Percentiles rank a stretch among this genome's conserved stretches.
Evolutionary conservation across 768 basidiomycete genomes (phyloP).

Genomic region (Panaeolus papilionaceus): DNA sequence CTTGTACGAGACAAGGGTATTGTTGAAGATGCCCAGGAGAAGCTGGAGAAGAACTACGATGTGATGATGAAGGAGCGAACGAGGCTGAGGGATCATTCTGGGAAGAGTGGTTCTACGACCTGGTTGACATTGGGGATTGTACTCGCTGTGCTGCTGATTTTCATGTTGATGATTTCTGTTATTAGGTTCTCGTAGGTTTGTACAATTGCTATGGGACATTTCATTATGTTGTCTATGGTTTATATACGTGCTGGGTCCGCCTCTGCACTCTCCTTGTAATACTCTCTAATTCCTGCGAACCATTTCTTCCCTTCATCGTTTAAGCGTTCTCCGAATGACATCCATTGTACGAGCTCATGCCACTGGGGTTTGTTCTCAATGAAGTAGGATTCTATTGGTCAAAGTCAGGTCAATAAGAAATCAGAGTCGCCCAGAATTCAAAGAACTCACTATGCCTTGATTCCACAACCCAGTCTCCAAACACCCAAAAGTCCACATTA

Average conservation of each 20-base stretch:
- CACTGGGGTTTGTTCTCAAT: not conserved
- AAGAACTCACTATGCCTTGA: not conserved
- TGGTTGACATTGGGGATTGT: slow-evolving; percentile 73
- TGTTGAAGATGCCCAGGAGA: slow-evolving; percentile 68
- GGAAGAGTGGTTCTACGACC: slow-evolving; percentile 73
- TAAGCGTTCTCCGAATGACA: not conserved
- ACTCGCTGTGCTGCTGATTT: slow-evolving; percentile 69
- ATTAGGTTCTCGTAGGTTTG: slow-evolving; percentile 56
- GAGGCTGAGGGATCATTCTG: slow-evolving; percentile 64
- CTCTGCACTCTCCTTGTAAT: not conserved
- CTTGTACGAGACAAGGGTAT: slow-evolving; percentile 79
- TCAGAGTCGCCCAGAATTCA: not conserved
- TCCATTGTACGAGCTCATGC: slow-evolving; percentile 5
- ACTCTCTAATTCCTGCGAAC: not conserved
- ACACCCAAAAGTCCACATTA: slow-evolving; percentile 29
- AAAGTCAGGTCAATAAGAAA: not conserved
- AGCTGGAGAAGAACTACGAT: slow-evolving; percentile 76
- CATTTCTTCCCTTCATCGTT: slow-evolving; percentile 7
- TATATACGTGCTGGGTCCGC: slow-evolving; percentile 5
- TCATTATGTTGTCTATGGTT: not conserved
- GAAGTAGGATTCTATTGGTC: not conserved
- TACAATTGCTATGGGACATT: not conserved
- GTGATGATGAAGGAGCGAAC: slow-evolving; percentile 70
- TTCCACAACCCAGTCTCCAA: slow-evolving; percentile 20
- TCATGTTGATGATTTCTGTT: slow-evolving; percentile 72